Evolutionary conservation across 768 basidiomycete species (phyloP), one percentile per base, ranked within the genome.

Genomic region (Suillus decipiens): DNA sequence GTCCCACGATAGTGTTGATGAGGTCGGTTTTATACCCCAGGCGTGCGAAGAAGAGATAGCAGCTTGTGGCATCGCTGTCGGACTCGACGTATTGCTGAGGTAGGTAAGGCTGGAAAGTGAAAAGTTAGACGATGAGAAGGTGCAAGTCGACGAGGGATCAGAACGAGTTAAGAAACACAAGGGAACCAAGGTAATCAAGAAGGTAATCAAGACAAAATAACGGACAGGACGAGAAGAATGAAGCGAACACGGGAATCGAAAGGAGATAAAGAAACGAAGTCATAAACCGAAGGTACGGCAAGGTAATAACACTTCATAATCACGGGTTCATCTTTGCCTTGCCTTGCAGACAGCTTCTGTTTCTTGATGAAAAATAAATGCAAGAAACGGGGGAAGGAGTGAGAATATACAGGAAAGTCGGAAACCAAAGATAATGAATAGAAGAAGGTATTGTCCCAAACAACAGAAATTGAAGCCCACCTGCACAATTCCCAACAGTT

Each of bases 1-100:
- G 89, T 1, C 90, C 93, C 41, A 96, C 88, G 61, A 93, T 84
- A 14, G 77, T 82, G 70, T 90, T 93, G 75, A 99, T 88, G 48
- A 97, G 81, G 67, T 97, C 93, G 36, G 92, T 82, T 76, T 99
- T 99, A 72, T 83, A 81, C 0, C 89, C 89, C 68, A 99, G 75
- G 10, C 97, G 88, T 66, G 89, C 89, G 87, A 99, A 97, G 83
- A 97, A 93, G 63, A 99, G 80, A 68, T 96, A 92, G 67, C 92
- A 92, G 66, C 84, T 89, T 4, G 95, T 93, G 0, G 96, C 91
- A 67, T 95, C 94, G 66, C 83, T 86, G 74, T 99, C 97, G 14
- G 86, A 86, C 69, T 98, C 93, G 51, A 93, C 83, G 71, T 97
- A 99, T 12, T 93, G 74, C 72, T 93, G 90, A 1, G 96, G 95